Conservation (phyloP, 768 basidiomycete genomes). For the Lactarius trivialis region DNA sequence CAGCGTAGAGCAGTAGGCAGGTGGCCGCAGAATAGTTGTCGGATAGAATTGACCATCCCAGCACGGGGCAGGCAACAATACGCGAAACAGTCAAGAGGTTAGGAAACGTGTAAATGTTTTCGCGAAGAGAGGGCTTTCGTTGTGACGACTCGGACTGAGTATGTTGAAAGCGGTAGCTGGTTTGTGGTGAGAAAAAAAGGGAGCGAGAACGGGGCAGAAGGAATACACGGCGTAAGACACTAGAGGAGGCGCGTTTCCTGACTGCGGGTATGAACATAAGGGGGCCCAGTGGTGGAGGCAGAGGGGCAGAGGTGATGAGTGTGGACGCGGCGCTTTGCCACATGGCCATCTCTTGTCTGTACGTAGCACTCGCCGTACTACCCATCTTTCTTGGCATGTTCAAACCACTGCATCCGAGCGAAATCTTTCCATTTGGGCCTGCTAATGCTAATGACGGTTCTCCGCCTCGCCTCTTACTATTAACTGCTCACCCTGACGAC, state of each 20-base stretch:
- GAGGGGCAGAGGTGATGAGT: neutral
- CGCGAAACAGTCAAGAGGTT: conserved; percentile 85
- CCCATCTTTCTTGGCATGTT: conserved; percentile 10
- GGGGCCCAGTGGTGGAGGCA: neutral
- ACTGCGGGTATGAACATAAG: neutral
- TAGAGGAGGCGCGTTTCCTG: neutral
- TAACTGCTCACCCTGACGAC: conserved; percentile 94
- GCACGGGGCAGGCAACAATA: conserved; percentile 80
- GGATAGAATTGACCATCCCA: conserved; percentile 86
- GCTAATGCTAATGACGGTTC: neutral
- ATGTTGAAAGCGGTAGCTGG: conserved; percentile 11
- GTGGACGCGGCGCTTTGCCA: neutral
- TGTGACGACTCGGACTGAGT: neutral
- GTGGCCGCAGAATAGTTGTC: conserved; percentile 79
- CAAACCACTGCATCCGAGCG: neutral
- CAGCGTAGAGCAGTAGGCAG: conserved; percentile 79
- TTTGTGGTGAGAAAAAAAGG: neutral
- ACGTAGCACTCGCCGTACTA: neutral
- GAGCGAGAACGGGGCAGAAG: conserved; percentile 4
- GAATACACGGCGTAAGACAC: conserved; percentile 4
- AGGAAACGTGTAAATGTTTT: conserved; percentile 93
- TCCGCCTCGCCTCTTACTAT: conserved; percentile 42
- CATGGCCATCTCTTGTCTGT: conserved; percentile 5
- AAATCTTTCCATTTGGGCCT: neutral
- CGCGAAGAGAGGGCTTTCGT: conserved; percentile 37